Percentiles rank a stretch among this genome's conserved stretches.
Evolutionary conservation across 2,329 filamentous ascomycete genomes (phyloP).

Genomic region (Penicillium sp.): DNA sequence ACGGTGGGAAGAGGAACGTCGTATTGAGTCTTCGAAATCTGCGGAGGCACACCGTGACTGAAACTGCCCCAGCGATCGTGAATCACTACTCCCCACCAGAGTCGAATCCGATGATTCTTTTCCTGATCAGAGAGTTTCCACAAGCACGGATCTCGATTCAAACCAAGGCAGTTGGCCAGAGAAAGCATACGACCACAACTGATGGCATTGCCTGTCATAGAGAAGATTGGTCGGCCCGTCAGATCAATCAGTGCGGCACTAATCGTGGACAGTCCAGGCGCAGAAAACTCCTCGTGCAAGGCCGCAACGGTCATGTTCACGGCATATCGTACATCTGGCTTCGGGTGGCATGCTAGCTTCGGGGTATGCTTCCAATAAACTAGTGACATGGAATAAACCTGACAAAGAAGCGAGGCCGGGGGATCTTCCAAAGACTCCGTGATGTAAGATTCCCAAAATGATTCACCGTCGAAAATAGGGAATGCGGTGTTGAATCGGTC

Average conservation of each 20-base stretch:
- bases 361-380: constrained; percentile 59
- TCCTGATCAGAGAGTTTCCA: constrained; percentile 55
- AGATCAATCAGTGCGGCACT: constrained; percentile 60
- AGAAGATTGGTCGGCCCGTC: constrained; percentile 60
- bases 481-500: constrained; percentile 61
- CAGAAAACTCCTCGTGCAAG: constrained; percentile 60
- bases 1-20: constrained; percentile 57
- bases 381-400: constrained; percentile 59
- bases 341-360: constrained; percentile 46
- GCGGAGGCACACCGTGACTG: constrained; percentile 57
- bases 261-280: constrained; percentile 60
- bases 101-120: constrained; percentile 52
- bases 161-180: constrained; percentile 56
- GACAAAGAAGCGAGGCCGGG: constrained; percentile 58
- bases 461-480: constrained; percentile 59
- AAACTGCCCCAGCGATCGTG: constrained; percentile 60
- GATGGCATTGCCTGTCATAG: constrained; percentile 60
- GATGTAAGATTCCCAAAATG: constrained; percentile 53
- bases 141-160: constrained; percentile 56
- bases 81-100: constrained; percentile 61
- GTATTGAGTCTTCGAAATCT: constrained; percentile 55
- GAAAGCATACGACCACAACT: constrained; percentile 56
- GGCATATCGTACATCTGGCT: constrained; percentile 61
- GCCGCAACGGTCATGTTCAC: constrained; percentile 65
- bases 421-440: constrained; percentile 50